Base-by-base conservation (phyloP, 2,329 filamentous ascomycete species). In the Geosmithia flava region DNA sequence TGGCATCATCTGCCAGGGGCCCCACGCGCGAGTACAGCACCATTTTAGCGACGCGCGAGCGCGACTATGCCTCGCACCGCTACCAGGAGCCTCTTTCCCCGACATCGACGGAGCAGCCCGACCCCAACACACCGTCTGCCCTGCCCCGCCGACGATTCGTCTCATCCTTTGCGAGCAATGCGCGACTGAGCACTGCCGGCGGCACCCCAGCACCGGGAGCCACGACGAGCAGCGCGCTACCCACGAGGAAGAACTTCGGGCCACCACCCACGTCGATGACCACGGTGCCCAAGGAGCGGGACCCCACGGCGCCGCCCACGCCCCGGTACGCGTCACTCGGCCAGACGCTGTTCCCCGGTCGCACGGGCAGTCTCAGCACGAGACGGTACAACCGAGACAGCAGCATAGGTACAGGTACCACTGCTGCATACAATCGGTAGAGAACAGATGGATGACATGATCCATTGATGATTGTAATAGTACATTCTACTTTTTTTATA, bases 131-230 rank as follows among this genome's bases (percentile, higher is more conserved):
- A 2, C 68, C 70, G 20, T 71, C 73, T 2, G 67, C 68, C 13
- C 61, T 80, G 16, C 75, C 76, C 6, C 70, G 76, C 42, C 70
- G 78, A 46, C 70, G 78, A 19, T 63, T 79, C 46, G 68, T 68
- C 16, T 67, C 73, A 7, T 71, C 75, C 0, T 69, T 67, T 20
- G 58, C 74, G 42, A 68, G 68, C 33, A 55, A 57, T 49, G 71
- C 72, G 46, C 69, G 75, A 23, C 56, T 77, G 8, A 62, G 67
- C 2, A 58, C 63, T 5, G 65, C 70, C 2, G 54, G 23, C 2
- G 54, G 23, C 8, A 27, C 23, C 4, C 23, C 23, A 27, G 23
- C 23, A 27, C 23, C 23, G 23, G 23, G 23, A 27, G 23, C 23
- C 23, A 27, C 23, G 23, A 5, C 23, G 62, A 69, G 33, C 2